Evolutionary conservation across 495 filamentous ascomycete species (phyloP).

Genomic region (Ascobolus immersus): DNA sequence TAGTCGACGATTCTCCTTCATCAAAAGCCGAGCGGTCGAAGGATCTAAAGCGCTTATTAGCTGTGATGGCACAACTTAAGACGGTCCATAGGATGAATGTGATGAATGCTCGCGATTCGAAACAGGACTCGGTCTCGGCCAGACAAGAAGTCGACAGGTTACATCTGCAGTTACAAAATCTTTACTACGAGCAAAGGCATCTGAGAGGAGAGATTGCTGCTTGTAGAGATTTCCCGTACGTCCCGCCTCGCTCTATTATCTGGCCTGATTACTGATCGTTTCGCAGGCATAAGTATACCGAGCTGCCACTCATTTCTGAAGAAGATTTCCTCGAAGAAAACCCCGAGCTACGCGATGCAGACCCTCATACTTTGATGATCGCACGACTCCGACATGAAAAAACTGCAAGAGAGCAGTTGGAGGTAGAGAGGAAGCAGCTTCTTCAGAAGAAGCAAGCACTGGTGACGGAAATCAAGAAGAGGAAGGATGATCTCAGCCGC

Average conservation of each 20-base stretch:
- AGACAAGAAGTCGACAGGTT: slow-evolving; percentile 75
- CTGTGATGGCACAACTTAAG: slow-evolving; percentile 57
- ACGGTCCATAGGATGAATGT: slow-evolving; percentile 58
- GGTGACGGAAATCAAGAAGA: slow-evolving; percentile 82
- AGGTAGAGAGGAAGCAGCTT: slow-evolving; percentile 62
- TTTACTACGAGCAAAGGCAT: slow-evolving; percentile 88
- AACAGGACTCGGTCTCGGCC: slow-evolving; percentile 59
- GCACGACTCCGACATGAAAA: slow-evolving; percentile 84
- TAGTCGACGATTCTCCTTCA: neutral
- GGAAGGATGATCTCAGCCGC: slow-evolving; percentile 80
- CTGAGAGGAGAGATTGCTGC: slow-evolving; percentile 70
- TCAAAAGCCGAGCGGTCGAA: slow-evolving; percentile 35
- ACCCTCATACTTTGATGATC: slow-evolving; percentile 62
- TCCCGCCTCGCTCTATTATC: neutral
- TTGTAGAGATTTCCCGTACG: slow-evolving; percentile 75
- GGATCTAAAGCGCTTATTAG: slow-evolving; percentile 54
- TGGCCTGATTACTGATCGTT: slow-evolving; percentile 11
- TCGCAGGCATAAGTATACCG: slow-evolving; percentile 57
- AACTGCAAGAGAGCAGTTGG: slow-evolving; percentile 57
- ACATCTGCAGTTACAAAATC: slow-evolving; percentile 79
- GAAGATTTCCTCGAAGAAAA: slow-evolving; percentile 59
- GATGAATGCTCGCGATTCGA: slow-evolving; percentile 61
- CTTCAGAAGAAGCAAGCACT: slow-evolving; percentile 75
- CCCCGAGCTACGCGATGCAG: slow-evolving; percentile 42
- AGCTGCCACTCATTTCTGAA: slow-evolving; percentile 57